A percentile compares a stretch with the other conserved stretches of the same genome.
These are phyloP conservation scores for Carex cristatella DNA, from an alignment of 176 grass and related monocot species.

Conservation along the genomic window DNA sequence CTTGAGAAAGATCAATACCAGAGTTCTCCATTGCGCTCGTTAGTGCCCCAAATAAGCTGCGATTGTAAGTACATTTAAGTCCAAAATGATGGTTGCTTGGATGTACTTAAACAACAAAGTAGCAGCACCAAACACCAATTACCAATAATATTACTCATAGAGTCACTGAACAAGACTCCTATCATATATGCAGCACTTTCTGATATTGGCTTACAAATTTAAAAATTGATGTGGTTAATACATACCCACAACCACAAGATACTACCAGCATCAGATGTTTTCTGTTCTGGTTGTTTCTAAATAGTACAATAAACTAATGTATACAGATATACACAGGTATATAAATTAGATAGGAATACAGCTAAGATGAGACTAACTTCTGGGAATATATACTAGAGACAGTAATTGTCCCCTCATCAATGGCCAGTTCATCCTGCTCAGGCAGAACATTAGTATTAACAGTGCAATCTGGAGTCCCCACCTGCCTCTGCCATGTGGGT, in stretches of 20 bases:
- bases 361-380: conserved; percentile 34
- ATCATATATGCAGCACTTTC: background rate
- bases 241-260: conserved; percentile 2
- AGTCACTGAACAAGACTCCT: background rate
- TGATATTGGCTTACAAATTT: background rate
- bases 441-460: conserved; percentile 28
- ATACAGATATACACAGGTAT: background rate
- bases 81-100: background rate
- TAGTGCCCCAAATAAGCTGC: conserved; percentile 47
- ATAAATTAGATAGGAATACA: background rate
- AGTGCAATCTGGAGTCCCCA: conserved; percentile 30
- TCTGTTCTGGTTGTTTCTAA: background rate
- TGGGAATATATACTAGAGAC: conserved; percentile 59
- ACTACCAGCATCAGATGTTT: background rate
- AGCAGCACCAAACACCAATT: background rate
- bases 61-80: conserved; percentile 3
- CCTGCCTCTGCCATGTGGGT: conserved; percentile 42
- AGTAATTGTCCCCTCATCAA: conserved; percentile 68
- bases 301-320: background rate
- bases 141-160: background rate
- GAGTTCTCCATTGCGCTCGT: conserved; percentile 57
- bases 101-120: background rate
- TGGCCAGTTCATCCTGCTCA: conserved; percentile 50
- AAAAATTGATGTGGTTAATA: background rate
- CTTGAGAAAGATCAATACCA: conserved; percentile 62